Conservation (phyloP, 2,329 filamentous ascomycete species). For the Polychaeton citri region DNA sequence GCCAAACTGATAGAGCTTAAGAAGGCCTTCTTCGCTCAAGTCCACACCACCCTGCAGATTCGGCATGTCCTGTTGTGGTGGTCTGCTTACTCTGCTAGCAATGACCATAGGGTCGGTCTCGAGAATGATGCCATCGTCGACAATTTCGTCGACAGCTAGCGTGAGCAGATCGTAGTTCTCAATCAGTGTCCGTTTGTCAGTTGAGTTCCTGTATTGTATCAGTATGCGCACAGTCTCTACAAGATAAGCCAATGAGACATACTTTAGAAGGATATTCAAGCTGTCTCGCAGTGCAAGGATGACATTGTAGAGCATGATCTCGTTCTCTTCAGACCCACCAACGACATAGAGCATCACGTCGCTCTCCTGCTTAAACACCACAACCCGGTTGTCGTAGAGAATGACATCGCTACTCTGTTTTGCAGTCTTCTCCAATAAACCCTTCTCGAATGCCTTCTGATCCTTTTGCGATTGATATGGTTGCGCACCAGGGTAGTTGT, state of each 20-base stretch:
- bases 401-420: conserved; percentile 96
- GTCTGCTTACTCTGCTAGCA: conserved; percentile 80
- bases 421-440: conserved; percentile 83
- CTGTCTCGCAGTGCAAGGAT: conserved; percentile 83
- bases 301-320: conserved; percentile 86
- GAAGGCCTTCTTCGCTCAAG: conserved; percentile 85
- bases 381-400: conserved; percentile 89
- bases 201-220: conserved; percentile 56
- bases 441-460: conserved; percentile 95
- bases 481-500: conserved; percentile 51
- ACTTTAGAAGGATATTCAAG: conserved; percentile 87
- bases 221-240: background rate
- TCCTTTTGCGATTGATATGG: conserved; percentile 83
- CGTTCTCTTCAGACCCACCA: conserved; percentile 84
- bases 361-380: conserved; percentile 95
- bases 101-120: conserved; percentile 95
- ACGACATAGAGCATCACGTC: conserved; percentile 96
- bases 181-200: conserved; percentile 93
- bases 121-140: conserved; percentile 90
- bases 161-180: conserved; percentile 97
- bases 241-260: conserved; percentile 20
- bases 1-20: conserved; percentile 87
- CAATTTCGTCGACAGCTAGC: conserved; percentile 86
- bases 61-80: conserved; percentile 74
- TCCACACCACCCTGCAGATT: conserved; percentile 80